A percentile compares a stretch with the other conserved stretches of the same genome.
Evolutionary conservation across 2,329 filamentous ascomycete species (phyloP).

Genomic region (Bipolaris gigantea): DNA sequence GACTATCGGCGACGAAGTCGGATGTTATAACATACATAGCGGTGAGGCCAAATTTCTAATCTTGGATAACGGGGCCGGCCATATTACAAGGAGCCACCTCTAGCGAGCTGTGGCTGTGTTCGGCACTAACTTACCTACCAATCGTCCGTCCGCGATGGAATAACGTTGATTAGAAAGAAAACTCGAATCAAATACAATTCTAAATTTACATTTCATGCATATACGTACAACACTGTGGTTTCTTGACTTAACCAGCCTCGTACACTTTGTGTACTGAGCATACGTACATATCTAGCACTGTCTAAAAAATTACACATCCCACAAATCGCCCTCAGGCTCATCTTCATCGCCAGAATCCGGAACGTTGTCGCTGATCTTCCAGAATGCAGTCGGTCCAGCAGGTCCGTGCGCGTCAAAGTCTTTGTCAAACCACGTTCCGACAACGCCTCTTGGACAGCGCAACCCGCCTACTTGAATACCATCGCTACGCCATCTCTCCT

Average conservation of each 20-base stretch:
- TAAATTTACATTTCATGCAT: too few relatives aligned
- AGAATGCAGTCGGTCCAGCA: conserved; percentile 74
- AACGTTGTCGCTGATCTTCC: conserved; percentile 65
- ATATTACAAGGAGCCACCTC: background rate
- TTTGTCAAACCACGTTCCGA: conserved; percentile 79
- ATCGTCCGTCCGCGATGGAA: too few relatives aligned
- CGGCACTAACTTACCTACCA: too few relatives aligned
- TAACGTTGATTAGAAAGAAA: too few relatives aligned
- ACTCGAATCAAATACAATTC: too few relatives aligned
- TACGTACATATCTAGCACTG: background rate
- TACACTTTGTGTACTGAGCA: background rate
- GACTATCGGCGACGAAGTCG: background rate
- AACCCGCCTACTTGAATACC: conserved; percentile 73
- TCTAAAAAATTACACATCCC: background rate
- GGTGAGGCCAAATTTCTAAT: background rate
- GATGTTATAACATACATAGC: background rate
- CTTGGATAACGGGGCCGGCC: background rate
- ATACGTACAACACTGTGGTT: background rate
- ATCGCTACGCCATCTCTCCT: conserved; percentile 76
- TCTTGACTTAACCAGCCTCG: background rate
- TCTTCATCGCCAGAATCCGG: conserved; percentile 12
- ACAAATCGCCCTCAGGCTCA: background rate
- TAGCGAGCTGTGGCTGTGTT: too few relatives aligned
- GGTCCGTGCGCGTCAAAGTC: conserved; percentile 70
- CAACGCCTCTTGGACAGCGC: conserved; percentile 64